Evolutionary conservation across 257 asterid genomes (phyloP), one percentile per base, ranked within the genome.

Genomic region (Orobanche coerulescens): DNA sequence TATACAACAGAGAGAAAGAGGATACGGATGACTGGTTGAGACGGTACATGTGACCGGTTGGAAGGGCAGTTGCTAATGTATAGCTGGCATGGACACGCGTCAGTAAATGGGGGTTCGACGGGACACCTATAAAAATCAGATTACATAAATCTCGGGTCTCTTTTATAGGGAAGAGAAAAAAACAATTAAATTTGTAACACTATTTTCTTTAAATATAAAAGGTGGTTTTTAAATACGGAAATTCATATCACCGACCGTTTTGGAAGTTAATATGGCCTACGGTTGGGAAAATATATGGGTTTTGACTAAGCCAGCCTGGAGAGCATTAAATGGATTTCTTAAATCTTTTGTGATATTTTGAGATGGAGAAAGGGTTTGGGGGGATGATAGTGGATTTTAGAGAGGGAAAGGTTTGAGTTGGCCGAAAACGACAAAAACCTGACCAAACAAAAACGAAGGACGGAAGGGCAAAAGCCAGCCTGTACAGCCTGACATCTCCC

Each of bases 61-160:
- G 43, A 63, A 57, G 76, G 77, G 90, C 83, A 79, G 95, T 82
- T 81, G 78, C 77, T 55, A 65, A 57, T 59, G 62, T 56, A 31
- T 80, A 86, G 95, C 93, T 87, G 86, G 82, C 81, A 61, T 11
- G 16, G 77, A 80, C 95, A 82, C 95, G 95, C 76, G 95, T 80
- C 80, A 10, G 0, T 1, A 4, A 47, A 19, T 3, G 28, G 7
- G n/a, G 54, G 7, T 26, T 4, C 16, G 60, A 55, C 20, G 55
- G 69, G 76, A 85, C 86, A 75, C 78, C 74, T 70, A 65, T 5
- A 24, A 53, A 73, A 65, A 69, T 74, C 72, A 53, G 49, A 55
- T 42, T 57, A 61, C 72, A 28, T 50, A 68, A 76, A 62, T 70
- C 68, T 67, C 73, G 80, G 74, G 30, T 33, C 34, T 58, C 59